These are phyloP conservation scores for Xylaria venustula DNA, from an alignment of 495 filamentous ascomycete species.

Conservation along the genomic window DNA sequence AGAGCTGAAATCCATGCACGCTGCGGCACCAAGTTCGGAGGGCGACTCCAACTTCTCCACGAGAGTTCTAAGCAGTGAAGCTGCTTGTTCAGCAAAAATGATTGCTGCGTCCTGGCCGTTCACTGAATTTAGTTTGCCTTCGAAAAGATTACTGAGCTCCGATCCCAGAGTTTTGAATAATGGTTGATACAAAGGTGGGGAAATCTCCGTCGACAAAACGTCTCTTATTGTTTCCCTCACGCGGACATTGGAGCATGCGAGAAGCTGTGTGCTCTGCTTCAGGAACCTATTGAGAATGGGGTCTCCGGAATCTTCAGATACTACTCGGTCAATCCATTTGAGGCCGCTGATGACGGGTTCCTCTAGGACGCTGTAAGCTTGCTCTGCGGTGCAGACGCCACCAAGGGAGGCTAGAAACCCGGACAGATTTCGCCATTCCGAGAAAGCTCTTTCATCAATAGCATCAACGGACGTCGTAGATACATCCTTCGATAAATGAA, in stretches of 20 bases:
- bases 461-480: constrained; percentile 45
- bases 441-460: constrained; percentile 50
- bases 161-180: constrained; percentile 60
- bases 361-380: constrained; percentile 46
- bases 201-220: constrained; percentile 59
- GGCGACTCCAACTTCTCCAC: constrained; percentile 60
- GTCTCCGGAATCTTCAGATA: constrained; percentile 56
- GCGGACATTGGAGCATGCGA: constrained; percentile 59
- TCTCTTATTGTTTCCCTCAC: constrained; percentile 64
- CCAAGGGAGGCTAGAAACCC: constrained; percentile 65
- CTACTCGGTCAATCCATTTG: constrained; percentile 61
- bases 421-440: constrained; percentile 65
- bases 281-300: constrained; percentile 59
- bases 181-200: constrained; percentile 56
- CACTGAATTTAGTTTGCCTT: constrained; percentile 47
- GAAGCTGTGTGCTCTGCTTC: constrained; percentile 58
- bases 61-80: constrained; percentile 58
- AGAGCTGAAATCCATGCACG: constrained; percentile 58
- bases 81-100: constrained; percentile 63
- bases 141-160: constrained; percentile 58
- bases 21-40: constrained; percentile 55
- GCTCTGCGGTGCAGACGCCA: constrained; percentile 63
- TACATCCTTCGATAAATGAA: constrained; percentile 57
- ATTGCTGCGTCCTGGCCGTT: constrained; percentile 57
- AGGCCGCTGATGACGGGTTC: constrained; percentile 56